Evolutionary conservation across 495 filamentous ascomycete species (phyloP).

Genomic region (Penicillium mononematosum): DNA sequence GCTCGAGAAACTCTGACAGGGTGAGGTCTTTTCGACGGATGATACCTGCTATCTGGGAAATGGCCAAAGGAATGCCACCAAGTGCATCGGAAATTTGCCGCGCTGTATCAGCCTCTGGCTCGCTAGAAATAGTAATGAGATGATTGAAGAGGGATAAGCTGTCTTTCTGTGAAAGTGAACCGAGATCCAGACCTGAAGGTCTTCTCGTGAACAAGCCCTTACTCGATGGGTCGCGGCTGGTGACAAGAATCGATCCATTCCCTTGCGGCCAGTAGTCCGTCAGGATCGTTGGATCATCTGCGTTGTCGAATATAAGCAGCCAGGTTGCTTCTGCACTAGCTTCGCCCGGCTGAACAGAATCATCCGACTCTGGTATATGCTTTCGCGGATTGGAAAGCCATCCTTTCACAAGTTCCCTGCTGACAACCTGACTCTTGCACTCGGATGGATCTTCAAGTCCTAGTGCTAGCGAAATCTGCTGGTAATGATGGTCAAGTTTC

Average conservation of each 20-base stretch:
- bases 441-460: conserved; percentile 34
- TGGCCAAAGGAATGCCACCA: conserved; percentile 41
- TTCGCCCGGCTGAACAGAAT: conserved; percentile 6
- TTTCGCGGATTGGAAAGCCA: conserved; percentile 34
- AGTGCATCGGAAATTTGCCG: conserved; percentile 20
- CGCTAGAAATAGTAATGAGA: conserved; percentile 14
- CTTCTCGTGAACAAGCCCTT: conserved; percentile 15
- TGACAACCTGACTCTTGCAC: conserved; percentile 28
- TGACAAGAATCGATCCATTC: conserved; percentile 37
- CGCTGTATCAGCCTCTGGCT: conserved; percentile 12
- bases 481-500: conserved; percentile 33
- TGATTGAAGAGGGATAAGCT: conserved; percentile 18
- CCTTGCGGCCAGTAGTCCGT: conserved; percentile 36
- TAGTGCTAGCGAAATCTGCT: conserved; percentile 31
- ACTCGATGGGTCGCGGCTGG: conserved; percentile 33
- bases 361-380: conserved; percentile 14
- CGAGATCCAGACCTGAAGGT: conserved; percentile 16
- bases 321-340: conserved; percentile 27
- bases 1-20: conserved; percentile 28
- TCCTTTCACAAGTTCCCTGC: conserved; percentile 32
- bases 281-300: conserved; percentile 31
- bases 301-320: conserved; percentile 45
- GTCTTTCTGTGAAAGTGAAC: conserved; percentile 19
- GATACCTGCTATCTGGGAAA: conserved; percentile 43
- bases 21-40: conserved; percentile 28